These are phyloP conservation scores for Eucalyptus erythrocorys DNA, from an alignment of 345 rosid species.

Conservation along the genomic window DNA sequence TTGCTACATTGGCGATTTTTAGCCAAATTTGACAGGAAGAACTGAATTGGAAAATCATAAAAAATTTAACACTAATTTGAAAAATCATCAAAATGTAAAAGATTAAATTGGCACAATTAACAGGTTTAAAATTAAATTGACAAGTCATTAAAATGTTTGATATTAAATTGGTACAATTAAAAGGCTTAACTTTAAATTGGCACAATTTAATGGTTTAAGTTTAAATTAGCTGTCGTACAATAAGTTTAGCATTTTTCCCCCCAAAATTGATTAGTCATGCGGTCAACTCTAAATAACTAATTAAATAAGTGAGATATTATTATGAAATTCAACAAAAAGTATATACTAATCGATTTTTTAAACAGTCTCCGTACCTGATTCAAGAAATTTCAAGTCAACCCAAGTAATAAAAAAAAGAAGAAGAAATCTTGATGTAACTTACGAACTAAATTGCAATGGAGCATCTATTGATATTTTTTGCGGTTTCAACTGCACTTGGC, in stretches of 20 bases:
- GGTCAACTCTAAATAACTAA: neutral
- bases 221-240: too few relatives aligned
- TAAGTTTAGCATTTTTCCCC: neutral
- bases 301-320: neutral
- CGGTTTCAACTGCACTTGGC: neutral
- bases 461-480: neutral
- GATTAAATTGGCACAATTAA: too few relatives aligned
- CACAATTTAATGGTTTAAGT: neutral
- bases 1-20: accelerated
- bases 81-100: neutral
- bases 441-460: neutral
- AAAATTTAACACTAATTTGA: too few relatives aligned
- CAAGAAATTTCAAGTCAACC: neutral
- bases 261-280: neutral
- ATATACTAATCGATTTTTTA: neutral
- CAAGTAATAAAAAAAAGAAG: neutral
- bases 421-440: neutral
- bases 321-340: neutral
- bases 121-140: too few relatives aligned
- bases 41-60: neutral
- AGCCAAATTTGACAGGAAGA: too few relatives aligned
- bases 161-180: too few relatives aligned
- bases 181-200: too few relatives aligned
- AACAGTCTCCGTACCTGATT: neutral
- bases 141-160: neutral